Conservation (phyloP, 306 rosid genomes). For the Rosa chinensis region DNA sequence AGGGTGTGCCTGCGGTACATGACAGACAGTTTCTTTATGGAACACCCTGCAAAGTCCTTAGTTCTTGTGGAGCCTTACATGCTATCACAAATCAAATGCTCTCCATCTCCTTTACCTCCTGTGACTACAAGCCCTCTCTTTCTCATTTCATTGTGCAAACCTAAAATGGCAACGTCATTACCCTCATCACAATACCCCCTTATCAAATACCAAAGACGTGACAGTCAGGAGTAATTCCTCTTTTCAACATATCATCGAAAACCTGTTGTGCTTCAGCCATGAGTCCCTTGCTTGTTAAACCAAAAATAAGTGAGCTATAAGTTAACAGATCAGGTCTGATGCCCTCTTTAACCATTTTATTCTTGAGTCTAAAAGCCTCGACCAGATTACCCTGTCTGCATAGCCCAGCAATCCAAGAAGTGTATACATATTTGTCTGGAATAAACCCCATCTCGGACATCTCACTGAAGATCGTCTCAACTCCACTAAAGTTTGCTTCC, state of each 20-base stretch:
- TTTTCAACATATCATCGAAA: constrained; percentile 37
- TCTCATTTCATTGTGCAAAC: constrained; percentile 36
- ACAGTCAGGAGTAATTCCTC: constrained; percentile 33
- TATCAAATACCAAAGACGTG: constrained; percentile 32
- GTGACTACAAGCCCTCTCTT: constrained; percentile 26
- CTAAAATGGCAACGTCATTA: constrained; percentile 26
- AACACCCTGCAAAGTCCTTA: neutral
- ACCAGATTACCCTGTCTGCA: no score
- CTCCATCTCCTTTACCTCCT: neutral
- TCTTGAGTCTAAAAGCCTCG: constrained; percentile 39
- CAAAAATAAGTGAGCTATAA: constrained; percentile 32
- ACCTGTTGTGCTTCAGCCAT: constrained; percentile 43
- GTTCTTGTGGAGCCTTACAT: neutral
- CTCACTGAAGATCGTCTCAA: constrained; percentile 32
- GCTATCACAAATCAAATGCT: neutral
- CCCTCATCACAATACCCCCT: constrained; percentile 36
- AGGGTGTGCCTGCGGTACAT: neutral
- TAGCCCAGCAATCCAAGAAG: constrained; percentile 42
- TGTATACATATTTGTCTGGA: constrained; percentile 36
- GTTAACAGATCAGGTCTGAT: constrained; percentile 43
- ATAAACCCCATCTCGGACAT: constrained; percentile 40
- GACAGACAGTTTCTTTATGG: neutral
- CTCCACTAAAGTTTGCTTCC: constrained; percentile 34
- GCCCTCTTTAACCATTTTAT: constrained; percentile 36
- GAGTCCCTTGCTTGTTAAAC: constrained; percentile 35